Conservation (phyloP, 129 eudicot species). For the Centella asiatica region DNA sequence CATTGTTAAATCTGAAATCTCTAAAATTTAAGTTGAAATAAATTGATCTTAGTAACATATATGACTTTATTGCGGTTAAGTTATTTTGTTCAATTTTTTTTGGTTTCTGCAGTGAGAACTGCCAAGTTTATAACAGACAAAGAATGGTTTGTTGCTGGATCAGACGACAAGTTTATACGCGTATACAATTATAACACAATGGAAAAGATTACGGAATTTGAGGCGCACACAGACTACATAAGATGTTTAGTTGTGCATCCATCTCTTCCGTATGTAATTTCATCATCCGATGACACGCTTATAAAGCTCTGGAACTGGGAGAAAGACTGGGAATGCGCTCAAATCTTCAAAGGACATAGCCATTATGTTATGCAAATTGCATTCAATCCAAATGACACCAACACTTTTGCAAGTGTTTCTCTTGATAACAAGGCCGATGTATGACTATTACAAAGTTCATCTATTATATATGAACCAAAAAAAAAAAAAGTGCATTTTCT, state of each 20-base stretch:
- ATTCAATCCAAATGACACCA: slow-evolving; percentile 29
- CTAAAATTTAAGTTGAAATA: not conserved
- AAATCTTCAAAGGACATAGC: slow-evolving; percentile 32
- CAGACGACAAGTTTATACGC: too few species aligned
- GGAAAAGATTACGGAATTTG: too few species aligned
- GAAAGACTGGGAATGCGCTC: slow-evolving; percentile 37
- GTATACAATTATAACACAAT: too few species aligned
- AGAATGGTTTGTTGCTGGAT: too few species aligned
- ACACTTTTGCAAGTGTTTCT: slow-evolving; percentile 33
- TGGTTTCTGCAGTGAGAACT: slow-evolving; percentile 10
- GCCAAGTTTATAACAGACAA: slow-evolving; percentile 33
- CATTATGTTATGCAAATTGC: slow-evolving; percentile 44
- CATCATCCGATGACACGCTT: slow-evolving; percentile 35
- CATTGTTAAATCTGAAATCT: not conserved
- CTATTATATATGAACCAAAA: too few species aligned
- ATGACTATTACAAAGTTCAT: not conserved
- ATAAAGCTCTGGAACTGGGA: slow-evolving; percentile 50
- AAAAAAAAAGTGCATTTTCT: too few species aligned
- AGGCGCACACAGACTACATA: too few species aligned
- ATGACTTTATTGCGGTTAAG: too few species aligned
- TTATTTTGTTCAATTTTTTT: too few species aligned
- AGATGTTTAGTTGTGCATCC: slow-evolving; percentile 37
- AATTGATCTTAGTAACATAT: not conserved
- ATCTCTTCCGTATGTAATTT: slow-evolving; percentile 32
- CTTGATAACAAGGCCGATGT: slow-evolving; percentile 22